phyloP scores from a whole-genome alignment of 2,329 filamentous ascomycete species.

The Aureobasidium sp. region DNA sequence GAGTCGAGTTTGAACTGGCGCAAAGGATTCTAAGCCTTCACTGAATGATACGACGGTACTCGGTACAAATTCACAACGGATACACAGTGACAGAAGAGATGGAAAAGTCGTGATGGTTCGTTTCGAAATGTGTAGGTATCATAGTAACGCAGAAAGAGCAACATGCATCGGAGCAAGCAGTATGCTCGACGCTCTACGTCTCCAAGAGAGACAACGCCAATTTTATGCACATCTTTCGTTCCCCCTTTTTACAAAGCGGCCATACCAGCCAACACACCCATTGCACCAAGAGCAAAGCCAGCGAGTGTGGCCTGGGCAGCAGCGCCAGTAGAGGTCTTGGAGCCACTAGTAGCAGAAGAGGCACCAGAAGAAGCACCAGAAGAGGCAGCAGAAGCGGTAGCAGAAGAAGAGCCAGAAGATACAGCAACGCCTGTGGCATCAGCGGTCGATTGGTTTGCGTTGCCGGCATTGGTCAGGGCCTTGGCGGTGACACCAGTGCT shows the following conservation, averaged over 20 bases:
- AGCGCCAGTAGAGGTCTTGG: conserved; percentile 16
- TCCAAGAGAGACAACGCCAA: not conserved
- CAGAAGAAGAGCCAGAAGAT: conserved; percentile 4
- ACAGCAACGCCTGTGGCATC: conserved; percentile 13
- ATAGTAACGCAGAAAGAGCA: conserved; percentile 2
- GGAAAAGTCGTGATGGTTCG: not conserved
- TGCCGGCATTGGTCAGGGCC: conserved; percentile 28
- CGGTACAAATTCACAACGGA: not conserved
- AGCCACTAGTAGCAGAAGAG: conserved; percentile 13
- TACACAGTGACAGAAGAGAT: not conserved
- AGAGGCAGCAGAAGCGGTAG: conserved; percentile 11
- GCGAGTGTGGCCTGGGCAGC: conserved; percentile 24
- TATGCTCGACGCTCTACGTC: not conserved
- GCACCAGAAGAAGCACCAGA: conserved; percentile 7
- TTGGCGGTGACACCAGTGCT: conserved; percentile 44
- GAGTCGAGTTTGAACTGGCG: too few species aligned
- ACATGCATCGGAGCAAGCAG: not conserved
- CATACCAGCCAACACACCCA: conserved; percentile 22
- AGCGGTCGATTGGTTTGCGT: conserved; percentile 12
- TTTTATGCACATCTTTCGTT: not conserved
- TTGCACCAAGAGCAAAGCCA: conserved; percentile 27
- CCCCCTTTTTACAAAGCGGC: conserved; percentile 14
- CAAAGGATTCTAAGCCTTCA: not conserved
- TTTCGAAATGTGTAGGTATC: conserved; percentile 4
- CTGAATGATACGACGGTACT: not conserved